A percentile compares a stretch with the other conserved stretches of the same genome.
phyloP scores from a whole-genome alignment of 352 stramenopile species.

The Globisporangium canariense region DNA sequence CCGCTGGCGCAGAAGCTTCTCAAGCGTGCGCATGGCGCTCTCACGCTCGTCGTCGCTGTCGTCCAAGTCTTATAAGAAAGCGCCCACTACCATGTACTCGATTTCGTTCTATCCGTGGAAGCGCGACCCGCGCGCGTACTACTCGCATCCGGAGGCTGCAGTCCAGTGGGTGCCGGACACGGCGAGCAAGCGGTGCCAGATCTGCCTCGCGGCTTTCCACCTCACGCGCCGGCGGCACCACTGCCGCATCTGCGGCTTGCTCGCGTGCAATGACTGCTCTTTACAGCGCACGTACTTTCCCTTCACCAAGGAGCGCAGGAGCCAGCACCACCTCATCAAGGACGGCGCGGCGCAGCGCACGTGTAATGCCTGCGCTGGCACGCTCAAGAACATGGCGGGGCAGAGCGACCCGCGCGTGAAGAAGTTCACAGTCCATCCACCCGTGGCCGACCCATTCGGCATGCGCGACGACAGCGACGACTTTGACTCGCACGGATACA shows the following conservation, averaged over 20 bases:
- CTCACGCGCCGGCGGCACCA: constrained; percentile 79
- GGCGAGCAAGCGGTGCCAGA: constrained; percentile 56
- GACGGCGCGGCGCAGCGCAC: constrained; percentile 68
- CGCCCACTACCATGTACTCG: constrained; percentile 50
- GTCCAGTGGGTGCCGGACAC: constrained; percentile 73
- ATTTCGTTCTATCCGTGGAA: constrained; percentile 81
- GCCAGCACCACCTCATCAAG: constrained; percentile 67
- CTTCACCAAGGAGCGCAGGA: constrained; percentile 36
- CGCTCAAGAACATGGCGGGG: constrained; percentile 55
- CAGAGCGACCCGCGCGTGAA: constrained; percentile 62
- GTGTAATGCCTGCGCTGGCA: constrained; percentile 60
- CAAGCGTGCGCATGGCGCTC: constrained; percentile 15
- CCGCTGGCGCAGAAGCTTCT: constrained; percentile 13
- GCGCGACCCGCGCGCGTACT: constrained; percentile 61
- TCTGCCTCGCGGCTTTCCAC: constrained; percentile 52
- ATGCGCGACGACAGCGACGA: constrained; percentile 9
- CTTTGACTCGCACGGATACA: not conserved
- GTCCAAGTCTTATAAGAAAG: constrained; percentile 13
- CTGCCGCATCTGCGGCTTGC: constrained; percentile 70
- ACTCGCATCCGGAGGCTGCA: constrained; percentile 64
- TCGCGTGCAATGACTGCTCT: constrained; percentile 73
- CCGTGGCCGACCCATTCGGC: constrained; percentile 3
- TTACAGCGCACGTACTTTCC: constrained; percentile 65
- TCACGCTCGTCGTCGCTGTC: constrained; percentile 10
- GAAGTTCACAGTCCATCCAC: constrained; percentile 30